Conservation (phyloP, 2,329 filamentous ascomycete genomes). For the Alternaria gansuensis region DNA sequence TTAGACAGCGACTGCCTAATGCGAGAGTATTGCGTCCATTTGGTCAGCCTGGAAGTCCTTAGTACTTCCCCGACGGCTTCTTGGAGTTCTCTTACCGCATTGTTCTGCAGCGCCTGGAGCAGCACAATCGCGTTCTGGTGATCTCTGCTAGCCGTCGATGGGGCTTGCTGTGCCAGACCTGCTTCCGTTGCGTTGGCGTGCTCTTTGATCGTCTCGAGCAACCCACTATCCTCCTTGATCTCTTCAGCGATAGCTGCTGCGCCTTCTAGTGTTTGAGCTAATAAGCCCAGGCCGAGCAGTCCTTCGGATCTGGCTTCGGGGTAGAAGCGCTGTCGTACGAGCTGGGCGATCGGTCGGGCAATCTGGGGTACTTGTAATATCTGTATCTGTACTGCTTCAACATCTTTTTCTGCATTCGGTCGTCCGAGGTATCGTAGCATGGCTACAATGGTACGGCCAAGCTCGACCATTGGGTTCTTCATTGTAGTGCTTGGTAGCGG, state of each 20-base stretch:
- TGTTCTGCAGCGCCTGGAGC: constrained; percentile 45
- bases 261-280: constrained; percentile 45
- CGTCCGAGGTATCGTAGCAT: constrained; percentile 32
- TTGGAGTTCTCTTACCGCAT: constrained; percentile 41
- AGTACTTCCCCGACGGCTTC: constrained; percentile 19
- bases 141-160: constrained; percentile 40
- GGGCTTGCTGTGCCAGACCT: constrained; percentile 31
- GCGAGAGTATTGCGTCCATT: constrained; percentile 36
- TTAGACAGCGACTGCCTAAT: constrained; percentile 36
- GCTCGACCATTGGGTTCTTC: constrained; percentile 52
- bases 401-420: constrained; percentile 33
- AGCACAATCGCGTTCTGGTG: constrained; percentile 51
- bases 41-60: constrained; percentile 31
- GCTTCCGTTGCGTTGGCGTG: constrained; percentile 42
- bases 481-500: constrained; percentile 51
- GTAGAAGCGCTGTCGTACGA: constrained; percentile 49
- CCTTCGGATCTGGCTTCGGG: constrained; percentile 50
- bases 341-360: constrained; percentile 44
- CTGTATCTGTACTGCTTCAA: constrained; percentile 34
- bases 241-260: constrained; percentile 42
- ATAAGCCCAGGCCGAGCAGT: constrained; percentile 47
- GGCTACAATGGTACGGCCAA: constrained; percentile 43
- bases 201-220: constrained; percentile 48
- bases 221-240: constrained; percentile 37
- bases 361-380: constrained; percentile 43